phyloP scores from a whole-genome alignment of 1,284 basidiomycete species.

The Rhizopogon hawkerae region DNA sequence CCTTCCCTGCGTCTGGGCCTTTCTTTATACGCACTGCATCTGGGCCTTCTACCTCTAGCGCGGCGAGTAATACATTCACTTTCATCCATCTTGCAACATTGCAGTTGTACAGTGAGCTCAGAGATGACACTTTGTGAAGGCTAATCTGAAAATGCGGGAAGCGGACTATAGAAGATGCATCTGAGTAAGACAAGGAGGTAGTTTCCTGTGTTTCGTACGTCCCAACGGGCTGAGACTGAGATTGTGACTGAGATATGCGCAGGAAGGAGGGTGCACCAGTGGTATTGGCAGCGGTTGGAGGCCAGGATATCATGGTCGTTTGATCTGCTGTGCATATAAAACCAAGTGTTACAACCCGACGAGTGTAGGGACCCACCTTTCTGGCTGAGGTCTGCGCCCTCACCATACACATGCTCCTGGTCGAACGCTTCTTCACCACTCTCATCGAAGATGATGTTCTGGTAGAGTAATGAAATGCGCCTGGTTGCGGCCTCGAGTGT shows the following conservation, averaged over 20 bases:
- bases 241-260: slow-evolving; percentile 25
- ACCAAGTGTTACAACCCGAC: slow-evolving; percentile 9
- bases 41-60: slow-evolving; percentile 67
- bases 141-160: slow-evolving; percentile 64
- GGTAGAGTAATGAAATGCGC: slow-evolving; percentile 56
- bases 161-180: slow-evolving; percentile 54
- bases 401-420: slow-evolving; percentile 10
- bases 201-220: slow-evolving; percentile 42
- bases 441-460: slow-evolving; percentile 56
- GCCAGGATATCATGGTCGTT: slow-evolving; percentile 48
- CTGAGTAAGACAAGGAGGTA: slow-evolving; percentile 43
- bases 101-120: slow-evolving; percentile 29
- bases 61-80: slow-evolving; percentile 50
- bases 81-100: slow-evolving; percentile 28
- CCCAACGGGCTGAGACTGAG: slow-evolving; percentile 18
- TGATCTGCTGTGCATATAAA: slow-evolving; percentile 27
- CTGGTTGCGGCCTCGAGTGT: slow-evolving; percentile 53
- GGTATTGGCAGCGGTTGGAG: slow-evolving; percentile 31
- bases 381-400: slow-evolving; percentile 2
- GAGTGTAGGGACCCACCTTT: slow-evolving; percentile 11
- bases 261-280: slow-evolving; percentile 23
- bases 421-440: slow-evolving; percentile 26
- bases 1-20: slow-evolving; percentile 56
- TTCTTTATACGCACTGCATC: slow-evolving; percentile 56
- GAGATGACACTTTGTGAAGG: slow-evolving; percentile 44